Conservation (phyloP, 2,329 filamentous ascomycete genomes). For the Aspergillus viridinutans region DNA sequence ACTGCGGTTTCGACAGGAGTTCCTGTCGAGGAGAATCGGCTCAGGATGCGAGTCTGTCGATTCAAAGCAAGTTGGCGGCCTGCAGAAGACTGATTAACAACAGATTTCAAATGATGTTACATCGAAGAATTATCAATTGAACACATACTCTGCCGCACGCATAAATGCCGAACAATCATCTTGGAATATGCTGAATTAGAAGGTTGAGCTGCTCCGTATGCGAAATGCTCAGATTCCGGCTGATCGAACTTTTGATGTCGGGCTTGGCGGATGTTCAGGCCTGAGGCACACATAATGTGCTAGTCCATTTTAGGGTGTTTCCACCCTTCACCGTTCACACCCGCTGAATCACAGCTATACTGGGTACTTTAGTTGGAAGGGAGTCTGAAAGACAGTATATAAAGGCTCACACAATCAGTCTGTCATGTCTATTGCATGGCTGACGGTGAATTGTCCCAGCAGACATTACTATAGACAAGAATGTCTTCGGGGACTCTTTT, state of each 20-base stretch:
- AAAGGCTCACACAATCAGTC: background rate
- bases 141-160: constrained; percentile 39
- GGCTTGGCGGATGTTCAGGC: constrained; percentile 26
- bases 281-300: constrained; percentile 19
- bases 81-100: constrained; percentile 17
- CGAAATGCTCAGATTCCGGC: constrained; percentile 16
- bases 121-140: background rate
- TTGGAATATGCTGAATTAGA: constrained; percentile 17
- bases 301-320: background rate
- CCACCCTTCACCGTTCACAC: background rate
- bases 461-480: background rate
- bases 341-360: background rate
- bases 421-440: background rate
- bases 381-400: too few species aligned
- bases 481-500: background rate
- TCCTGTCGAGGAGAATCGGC: constrained; percentile 33
- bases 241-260: constrained; percentile 34
- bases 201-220: constrained; percentile 12
- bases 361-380: background rate
- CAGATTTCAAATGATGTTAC: background rate
- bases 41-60: constrained; percentile 28
- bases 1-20: constrained; percentile 23
- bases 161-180: constrained; percentile 41
- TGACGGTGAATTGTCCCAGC: too few species aligned
- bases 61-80: constrained; percentile 35